Base-by-base conservation (phyloP, 495 filamentous ascomycete genomes). In the Penicillium manginii region DNA sequence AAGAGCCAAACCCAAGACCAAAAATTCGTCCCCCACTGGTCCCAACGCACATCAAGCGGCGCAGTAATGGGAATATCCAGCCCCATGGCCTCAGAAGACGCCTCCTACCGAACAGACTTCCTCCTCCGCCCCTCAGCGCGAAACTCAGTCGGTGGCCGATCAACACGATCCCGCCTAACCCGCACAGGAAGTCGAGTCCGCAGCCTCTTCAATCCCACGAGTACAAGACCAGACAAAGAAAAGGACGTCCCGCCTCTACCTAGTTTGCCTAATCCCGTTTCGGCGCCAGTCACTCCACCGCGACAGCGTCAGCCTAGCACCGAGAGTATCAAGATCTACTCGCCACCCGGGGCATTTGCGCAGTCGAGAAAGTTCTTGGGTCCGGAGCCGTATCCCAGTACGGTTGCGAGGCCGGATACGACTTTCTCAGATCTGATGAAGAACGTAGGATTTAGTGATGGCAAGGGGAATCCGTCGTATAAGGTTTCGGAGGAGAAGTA, bases 251-350 rank as follows among this genome's bases (percentile, higher is more conserved):
- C 69, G 3, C 63, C 66, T 4, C 19, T 67, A 0, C 63, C 69
- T 26, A 42, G 37, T 4, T 22, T 57, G 19, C 59, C 68, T 46
- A 18, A 63, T 43, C 73, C 26, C 26, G 26, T 29, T 29, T 8
- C 26, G 26, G 26, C 26, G 6, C 26, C 74, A 1, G 45, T 73
- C 37, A 71, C 77, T 22, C 70, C 74, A 0, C 69, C 74, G 4
- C 54, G 59, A n/a, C 67, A 78, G 42, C 75, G 83, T 2, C 78
- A 85, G 64, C 77, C 79, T 1, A 88, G 86, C 62, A 82, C 73
- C 32, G 84, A 88, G 68, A 87, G 83, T 70, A 91, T 91, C 64
- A 84, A 85, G 60, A 80, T 92, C 14, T 91, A 88, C 70, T 84
- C 86, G 5, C 88, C 90, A 53, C 83, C 83, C 10, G 76, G 74